phyloP scores from a whole-genome alignment of 2,329 filamentous ascomycete genomes.

The Fonsecaea nubica region DNA sequence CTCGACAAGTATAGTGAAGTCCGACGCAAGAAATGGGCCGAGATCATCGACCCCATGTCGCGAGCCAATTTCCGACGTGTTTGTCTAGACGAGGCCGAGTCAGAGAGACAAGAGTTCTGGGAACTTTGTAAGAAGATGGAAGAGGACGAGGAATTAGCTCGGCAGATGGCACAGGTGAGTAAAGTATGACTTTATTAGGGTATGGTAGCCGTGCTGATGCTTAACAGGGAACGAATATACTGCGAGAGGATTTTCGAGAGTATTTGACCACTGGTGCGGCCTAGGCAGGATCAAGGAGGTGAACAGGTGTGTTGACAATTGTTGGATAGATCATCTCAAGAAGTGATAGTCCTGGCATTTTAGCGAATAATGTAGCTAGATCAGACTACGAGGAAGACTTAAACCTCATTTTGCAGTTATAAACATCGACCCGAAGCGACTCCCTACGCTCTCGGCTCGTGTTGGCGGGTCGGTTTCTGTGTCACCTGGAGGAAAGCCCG shows the following conservation, averaged over 20 bases:
- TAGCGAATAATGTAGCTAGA: background rate
- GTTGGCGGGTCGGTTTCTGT: background rate
- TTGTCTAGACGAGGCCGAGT: conserved; percentile 44
- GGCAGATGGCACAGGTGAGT: conserved; percentile 34
- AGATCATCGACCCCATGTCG: conserved; percentile 51
- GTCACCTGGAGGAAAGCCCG: background rate
- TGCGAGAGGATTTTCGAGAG: conserved; percentile 31
- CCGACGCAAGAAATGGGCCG: conserved; percentile 49
- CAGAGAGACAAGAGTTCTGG: conserved; percentile 49
- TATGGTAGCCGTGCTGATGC: conserved; percentile 1
- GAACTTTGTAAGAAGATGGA: conserved; percentile 45
- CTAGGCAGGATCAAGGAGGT: background rate
- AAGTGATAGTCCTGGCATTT: background rate
- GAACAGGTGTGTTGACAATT: background rate
- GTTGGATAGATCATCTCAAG: background rate
- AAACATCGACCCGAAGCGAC: background rate
- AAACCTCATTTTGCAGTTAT: background rate
- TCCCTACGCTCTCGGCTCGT: too few relatives aligned
- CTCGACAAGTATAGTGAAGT: conserved; percentile 53
- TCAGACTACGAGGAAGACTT: background rate
- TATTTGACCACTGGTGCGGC: conserved; percentile 26
- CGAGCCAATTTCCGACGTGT: conserved; percentile 52
- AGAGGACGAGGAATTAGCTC: conserved; percentile 40
- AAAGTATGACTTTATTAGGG: too few relatives aligned
- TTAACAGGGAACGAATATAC: conserved; percentile 28